Percentiles rank a stretch among this genome's conserved stretches.
These are phyloP conservation scores for Senecio squalidus DNA, from an alignment of 140 eudicot genomes.

Conservation along the genomic window DNA sequence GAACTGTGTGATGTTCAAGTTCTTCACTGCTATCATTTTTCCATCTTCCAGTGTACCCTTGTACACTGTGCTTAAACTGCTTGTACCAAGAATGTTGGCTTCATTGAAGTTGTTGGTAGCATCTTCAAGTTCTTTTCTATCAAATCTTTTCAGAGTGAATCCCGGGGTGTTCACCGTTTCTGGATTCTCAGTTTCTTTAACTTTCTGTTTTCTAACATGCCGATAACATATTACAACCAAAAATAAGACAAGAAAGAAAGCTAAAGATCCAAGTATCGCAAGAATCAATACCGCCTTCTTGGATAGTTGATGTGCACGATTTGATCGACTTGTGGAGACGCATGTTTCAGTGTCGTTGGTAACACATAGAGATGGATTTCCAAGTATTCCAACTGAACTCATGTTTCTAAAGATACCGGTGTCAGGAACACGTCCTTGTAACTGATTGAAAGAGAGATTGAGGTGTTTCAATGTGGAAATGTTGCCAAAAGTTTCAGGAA, in stretches of 20 bases:
- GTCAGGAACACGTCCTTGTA: neutral
- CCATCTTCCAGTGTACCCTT: constrained; percentile 67
- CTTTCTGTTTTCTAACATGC: constrained; percentile 21
- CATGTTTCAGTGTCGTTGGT: neutral
- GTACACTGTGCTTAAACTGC: constrained; percentile 72
- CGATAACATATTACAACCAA: constrained; percentile 25
- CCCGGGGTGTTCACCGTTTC: constrained; percentile 34
- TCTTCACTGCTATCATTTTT: constrained; percentile 57
- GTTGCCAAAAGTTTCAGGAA: neutral
- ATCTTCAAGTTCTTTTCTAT: constrained; percentile 39
- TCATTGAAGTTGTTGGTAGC: constrained; percentile 60
- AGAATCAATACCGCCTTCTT: constrained; percentile 37
- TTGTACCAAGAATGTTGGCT: constrained; percentile 50
- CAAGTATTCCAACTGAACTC: neutral
- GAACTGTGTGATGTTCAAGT: constrained; percentile 41
- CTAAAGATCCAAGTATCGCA: constrained; percentile 36
- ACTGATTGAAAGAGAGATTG: neutral
- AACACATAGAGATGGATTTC: neutral
- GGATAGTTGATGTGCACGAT: constrained; percentile 8
- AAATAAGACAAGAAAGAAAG: constrained; percentile 22
- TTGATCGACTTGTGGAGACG: neutral
- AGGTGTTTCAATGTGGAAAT: neutral
- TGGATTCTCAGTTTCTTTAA: constrained; percentile 10
- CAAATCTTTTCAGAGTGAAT: constrained; percentile 47
- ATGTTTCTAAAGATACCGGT: neutral